Evolutionary conservation across 2,329 filamentous ascomycete species (phyloP).

Genomic region (Aspergillus ochraceoroseus): DNA sequence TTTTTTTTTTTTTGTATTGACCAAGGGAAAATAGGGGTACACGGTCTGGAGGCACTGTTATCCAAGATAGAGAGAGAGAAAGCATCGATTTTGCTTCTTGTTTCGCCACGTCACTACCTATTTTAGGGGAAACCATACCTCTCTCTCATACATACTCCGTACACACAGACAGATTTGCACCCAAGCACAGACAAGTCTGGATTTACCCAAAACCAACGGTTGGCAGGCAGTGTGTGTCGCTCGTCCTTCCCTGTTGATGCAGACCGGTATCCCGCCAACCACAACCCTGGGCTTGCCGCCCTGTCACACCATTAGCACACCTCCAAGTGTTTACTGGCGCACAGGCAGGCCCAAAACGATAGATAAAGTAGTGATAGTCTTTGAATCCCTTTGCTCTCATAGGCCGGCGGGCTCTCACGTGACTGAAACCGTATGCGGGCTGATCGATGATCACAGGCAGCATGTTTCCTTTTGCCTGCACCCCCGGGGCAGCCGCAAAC

Average conservation of each 20-base stretch:
- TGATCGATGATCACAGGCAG: conserved; percentile 25
- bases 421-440: conserved; percentile 23
- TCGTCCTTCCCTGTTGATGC: conserved; percentile 7
- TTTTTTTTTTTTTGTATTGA: too few relatives aligned
- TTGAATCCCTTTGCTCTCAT: conserved; percentile 13
- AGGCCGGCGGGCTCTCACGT: conserved; percentile 17
- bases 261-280: conserved; percentile 14
- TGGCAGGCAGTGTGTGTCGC: conserved; percentile 5
- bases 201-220: too few relatives aligned
- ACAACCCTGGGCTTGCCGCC: conserved; percentile 11
- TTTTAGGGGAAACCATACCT: too few relatives aligned
- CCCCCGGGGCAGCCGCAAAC: conserved; percentile 15
- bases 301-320: conserved; percentile 14
- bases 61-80: too few relatives aligned
- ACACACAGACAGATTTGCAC: conserved; percentile 15
- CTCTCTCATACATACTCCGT: neutral
- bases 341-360: conserved; percentile 15
- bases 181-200: conserved; percentile 17
- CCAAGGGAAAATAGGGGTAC: too few relatives aligned
- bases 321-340: conserved; percentile 13
- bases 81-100: conserved; percentile 9
- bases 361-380: conserved; percentile 20
- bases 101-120: conserved; percentile 22
- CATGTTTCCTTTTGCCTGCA: conserved; percentile 16
- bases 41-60: too few relatives aligned